Evolutionary conservation across 2,329 filamentous ascomycete genomes (phyloP).

Genomic region (Aspergillus fischeri): DNA sequence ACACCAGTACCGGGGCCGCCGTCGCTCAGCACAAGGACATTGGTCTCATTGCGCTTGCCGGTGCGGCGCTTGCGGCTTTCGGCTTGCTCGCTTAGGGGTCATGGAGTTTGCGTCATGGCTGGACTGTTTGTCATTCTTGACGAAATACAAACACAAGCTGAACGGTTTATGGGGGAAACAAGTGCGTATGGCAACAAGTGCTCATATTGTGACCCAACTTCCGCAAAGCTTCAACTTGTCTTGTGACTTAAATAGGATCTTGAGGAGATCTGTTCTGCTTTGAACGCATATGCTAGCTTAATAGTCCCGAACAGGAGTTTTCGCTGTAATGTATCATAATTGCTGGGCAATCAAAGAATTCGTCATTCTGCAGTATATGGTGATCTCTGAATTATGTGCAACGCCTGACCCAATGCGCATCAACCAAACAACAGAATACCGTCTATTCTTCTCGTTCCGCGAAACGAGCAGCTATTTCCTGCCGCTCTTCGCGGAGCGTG

Average conservation of each 20-base stretch:
- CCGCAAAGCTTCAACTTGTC: not conserved
- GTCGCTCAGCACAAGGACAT: conserved; percentile 20
- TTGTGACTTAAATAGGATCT: not conserved
- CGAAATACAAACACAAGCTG: not conserved
- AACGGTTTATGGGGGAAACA: not conserved
- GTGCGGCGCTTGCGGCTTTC: conserved; percentile 22
- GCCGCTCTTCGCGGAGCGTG: conserved; percentile 36
- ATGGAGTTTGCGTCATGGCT: not conserved
- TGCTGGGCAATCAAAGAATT: not conserved
- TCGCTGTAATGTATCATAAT: not conserved
- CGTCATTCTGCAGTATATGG: not conserved
- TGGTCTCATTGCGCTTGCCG: conserved; percentile 27
- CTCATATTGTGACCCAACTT: not conserved
- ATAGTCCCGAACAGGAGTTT: not conserved
- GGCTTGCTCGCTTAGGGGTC: conserved; percentile 24
- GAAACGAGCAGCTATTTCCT: conserved; percentile 23
- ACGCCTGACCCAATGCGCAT: not conserved
- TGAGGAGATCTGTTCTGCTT: not conserved
- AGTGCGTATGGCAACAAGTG: not conserved
- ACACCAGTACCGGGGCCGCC: conserved; percentile 17
- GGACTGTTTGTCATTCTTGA: not conserved
- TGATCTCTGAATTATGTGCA: not conserved
- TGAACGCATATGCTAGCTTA: not conserved
- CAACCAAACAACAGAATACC: not conserved
- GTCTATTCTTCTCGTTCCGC: conserved; percentile 15